Percentiles rank a stretch among this genome's conserved stretches.
Conservation (phyloP, 148 eudicot genomes). For the Fallopia convolvulus region DNA sequence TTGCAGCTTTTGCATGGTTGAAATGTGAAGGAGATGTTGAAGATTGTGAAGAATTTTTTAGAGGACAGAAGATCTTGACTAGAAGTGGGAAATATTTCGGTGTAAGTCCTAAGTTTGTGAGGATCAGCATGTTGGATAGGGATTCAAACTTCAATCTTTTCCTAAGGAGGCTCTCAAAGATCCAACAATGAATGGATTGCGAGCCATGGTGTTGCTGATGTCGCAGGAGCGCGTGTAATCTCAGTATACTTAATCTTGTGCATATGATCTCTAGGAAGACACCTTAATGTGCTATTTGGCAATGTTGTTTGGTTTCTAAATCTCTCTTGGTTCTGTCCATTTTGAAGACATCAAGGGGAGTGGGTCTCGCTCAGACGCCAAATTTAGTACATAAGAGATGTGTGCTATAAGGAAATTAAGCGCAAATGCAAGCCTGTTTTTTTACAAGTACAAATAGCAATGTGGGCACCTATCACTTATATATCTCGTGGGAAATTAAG, state of each 20-base stretch:
- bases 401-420: not conserved
- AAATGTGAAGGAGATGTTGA: conserved; percentile 63
- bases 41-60: conserved; percentile 65
- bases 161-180: conserved; percentile 42
- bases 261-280: conserved; percentile 6
- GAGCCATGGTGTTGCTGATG: not conserved
- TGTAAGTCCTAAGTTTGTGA: conserved; percentile 46
- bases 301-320: not conserved
- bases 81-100: conserved; percentile 88
- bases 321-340: not conserved
- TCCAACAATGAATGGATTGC: not conserved
- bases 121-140: conserved; percentile 70
- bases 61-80: conserved; percentile 47
- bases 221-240: not conserved
- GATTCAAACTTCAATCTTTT: conserved; percentile 53
- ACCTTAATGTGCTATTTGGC: not conserved
- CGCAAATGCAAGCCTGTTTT: no score
- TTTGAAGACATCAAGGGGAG: not conserved
- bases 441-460: no score
- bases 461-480: no score
- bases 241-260: not conserved
- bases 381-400: not conserved
- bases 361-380: not conserved
- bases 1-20: conserved; percentile 68
- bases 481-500: no score